Base-by-base conservation (phyloP, 805 yeast genomes). In the Limtongozyma cylindracea region DNA sequence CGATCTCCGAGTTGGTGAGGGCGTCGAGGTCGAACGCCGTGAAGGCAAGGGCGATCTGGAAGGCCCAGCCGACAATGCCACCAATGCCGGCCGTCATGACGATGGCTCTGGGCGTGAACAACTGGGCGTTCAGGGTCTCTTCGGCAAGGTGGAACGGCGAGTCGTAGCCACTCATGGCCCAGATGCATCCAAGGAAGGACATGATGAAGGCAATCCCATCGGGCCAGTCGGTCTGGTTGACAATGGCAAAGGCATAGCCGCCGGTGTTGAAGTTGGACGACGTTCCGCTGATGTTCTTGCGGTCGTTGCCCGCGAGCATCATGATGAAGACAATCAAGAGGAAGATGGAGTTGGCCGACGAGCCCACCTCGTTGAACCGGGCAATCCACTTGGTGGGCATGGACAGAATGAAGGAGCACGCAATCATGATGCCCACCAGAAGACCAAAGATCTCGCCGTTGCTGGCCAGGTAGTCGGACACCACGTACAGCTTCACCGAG, bases 81-180 rank as follows among this genome's bases (percentile, higher is more conserved):
- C 73, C 69, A 21, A 53, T 41, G 8, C 52, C 33, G 6, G 67
- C 50, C 10, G 72, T 64, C 39, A 64, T 39, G 11, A 64, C 61
- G 31, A 68, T 67, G 14, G 74, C 73, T 27, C 54, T 51, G n/a
- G 78, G 77, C 7, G 69, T 64, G 4, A 72, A 73, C 9, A 48
- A 41, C 17, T 59, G 45, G 5, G 76, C 72, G 35, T 68, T 66
- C 22, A 65, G 44, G 31, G 70, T 61, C 34, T 70, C 80, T 42
- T 69, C 82, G n/a, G 73, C 54, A 27, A 70, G 46, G 34, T 71
- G 78, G 47, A 68, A 70, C 0, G 78, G 73, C 12, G 73, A 62
- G 36, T 70, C 78, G 35, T 65, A 71, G 12, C 77, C 78, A 20
- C 70, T 56, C 76, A 70, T 67, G 18, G 70, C 61, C 71, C 71